Evolutionary conservation across 305 asterid species (phyloP).

Genomic region (Withania somnifera): DNA sequence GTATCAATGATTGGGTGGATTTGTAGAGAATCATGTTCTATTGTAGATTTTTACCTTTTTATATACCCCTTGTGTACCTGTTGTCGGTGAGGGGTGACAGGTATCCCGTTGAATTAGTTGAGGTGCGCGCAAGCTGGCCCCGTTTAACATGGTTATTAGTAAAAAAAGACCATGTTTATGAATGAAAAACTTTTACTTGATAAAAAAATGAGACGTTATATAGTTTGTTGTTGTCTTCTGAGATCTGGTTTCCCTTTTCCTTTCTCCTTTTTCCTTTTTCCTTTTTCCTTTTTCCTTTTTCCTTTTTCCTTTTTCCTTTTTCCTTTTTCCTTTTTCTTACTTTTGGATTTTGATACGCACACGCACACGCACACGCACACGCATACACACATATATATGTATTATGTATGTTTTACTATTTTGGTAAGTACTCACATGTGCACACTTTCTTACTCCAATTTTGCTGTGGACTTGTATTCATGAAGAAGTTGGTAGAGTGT

Average conservation of each 20-base stretch:
- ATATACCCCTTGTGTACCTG: background rate
- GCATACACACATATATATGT: too few relatives aligned
- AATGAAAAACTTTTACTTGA: background rate
- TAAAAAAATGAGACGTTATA: background rate
- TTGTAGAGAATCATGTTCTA: background rate
- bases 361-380: too few relatives aligned
- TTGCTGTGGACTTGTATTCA: background rate
- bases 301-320: background rate
- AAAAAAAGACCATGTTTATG: background rate
- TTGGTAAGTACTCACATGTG: background rate
- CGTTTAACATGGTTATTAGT: too few relatives aligned
- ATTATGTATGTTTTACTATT: background rate
- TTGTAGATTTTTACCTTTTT: background rate
- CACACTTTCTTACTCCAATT: background rate
- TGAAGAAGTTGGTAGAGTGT: background rate
- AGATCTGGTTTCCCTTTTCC: background rate
- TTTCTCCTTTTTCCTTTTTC: background rate
- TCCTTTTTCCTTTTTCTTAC: background rate
- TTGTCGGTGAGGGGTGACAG: too few relatives aligned
- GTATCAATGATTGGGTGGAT: background rate
- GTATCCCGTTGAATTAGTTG: too few relatives aligned
- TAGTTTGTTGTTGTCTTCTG: background rate
- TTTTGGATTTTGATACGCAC: background rate
- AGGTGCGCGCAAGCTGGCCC: too few relatives aligned
- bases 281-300: background rate